phyloP scores from a whole-genome alignment of 805 yeast species.

The Soucietia sequanensis region DNA sequence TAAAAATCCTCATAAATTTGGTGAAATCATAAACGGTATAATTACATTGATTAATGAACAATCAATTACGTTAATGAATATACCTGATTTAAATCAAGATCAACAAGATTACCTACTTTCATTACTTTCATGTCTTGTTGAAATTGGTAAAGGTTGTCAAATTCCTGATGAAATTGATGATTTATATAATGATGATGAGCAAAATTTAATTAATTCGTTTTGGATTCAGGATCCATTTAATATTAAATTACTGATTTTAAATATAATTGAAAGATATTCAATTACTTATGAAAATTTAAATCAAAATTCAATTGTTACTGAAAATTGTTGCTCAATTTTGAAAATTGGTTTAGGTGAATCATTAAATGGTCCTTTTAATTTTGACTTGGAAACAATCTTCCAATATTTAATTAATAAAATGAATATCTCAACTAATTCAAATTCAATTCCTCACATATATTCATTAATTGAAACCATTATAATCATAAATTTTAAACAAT shows the following conservation, averaged over 20 bases:
- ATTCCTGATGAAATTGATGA: constrained; percentile 54
- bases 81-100: constrained; percentile 10
- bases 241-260: constrained; percentile 42
- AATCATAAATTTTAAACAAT: constrained; percentile 28
- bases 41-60: constrained; percentile 15
- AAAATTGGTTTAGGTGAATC: constrained; percentile 64
- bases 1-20: constrained; percentile 40
- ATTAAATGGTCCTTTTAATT: constrained; percentile 65
- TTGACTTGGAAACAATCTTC: constrained; percentile 40
- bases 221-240: constrained; percentile 51
- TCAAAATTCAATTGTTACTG: constrained; percentile 52
- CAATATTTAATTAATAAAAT: constrained; percentile 36
- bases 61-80: constrained; percentile 6
- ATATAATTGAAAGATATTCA: constrained; percentile 42
- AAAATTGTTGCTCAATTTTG: constrained; percentile 61
- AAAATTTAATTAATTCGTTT: constrained; percentile 28
- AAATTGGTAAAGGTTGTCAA: constrained; percentile 68
- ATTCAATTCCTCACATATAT: constrained; percentile 44
- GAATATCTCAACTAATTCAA: constrained; percentile 17
- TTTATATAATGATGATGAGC: constrained; percentile 34
- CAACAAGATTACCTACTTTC: constrained; percentile 52
- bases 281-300: constrained; percentile 35
- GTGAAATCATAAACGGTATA: constrained; percentile 18
- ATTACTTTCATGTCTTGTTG: constrained; percentile 60
- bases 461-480: constrained; percentile 46